phyloP scores from a whole-genome alignment of 768 basidiomycete species.

The Serendipita vermifera region DNA sequence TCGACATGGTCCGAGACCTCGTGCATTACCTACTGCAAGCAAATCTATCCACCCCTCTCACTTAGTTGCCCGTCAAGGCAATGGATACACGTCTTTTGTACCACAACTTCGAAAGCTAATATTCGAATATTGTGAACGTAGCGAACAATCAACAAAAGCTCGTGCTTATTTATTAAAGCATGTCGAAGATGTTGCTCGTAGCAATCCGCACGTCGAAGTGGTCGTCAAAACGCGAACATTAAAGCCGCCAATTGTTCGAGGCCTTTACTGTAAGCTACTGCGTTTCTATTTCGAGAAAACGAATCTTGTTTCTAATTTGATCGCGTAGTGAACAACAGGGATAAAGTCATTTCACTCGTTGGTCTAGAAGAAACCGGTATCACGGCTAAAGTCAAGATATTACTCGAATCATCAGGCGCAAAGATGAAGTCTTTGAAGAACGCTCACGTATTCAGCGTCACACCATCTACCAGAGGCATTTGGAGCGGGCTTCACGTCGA shows the following conservation, averaged over 20 bases:
- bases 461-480: slow-evolving; percentile 73
- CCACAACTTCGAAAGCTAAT: slow-evolving; percentile 77
- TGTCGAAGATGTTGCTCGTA: slow-evolving; percentile 48
- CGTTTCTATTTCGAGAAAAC: slow-evolving; percentile 10
- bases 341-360: slow-evolving; percentile 78
- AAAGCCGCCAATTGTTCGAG: slow-evolving; percentile 67
- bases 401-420: slow-evolving; percentile 77
- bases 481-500: slow-evolving; percentile 83
- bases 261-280: slow-evolving; percentile 55
- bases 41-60: slow-evolving; percentile 33
- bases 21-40: slow-evolving; percentile 5
- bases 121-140: slow-evolving; percentile 76
- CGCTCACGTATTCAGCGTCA: slow-evolving; percentile 58
- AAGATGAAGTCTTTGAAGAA: slow-evolving; percentile 72
- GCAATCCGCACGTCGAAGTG: slow-evolving; percentile 74
- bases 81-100: slow-evolving; percentile 61
- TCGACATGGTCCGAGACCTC: not conserved
- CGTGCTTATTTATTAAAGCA: slow-evolving; percentile 55
- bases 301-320: slow-evolving; percentile 14
- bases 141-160: slow-evolving; percentile 60
- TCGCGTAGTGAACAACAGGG: slow-evolving; percentile 63
- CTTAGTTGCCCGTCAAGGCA: slow-evolving; percentile 48
- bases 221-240: slow-evolving; percentile 65
- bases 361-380: slow-evolving; percentile 61
- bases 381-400: slow-evolving; percentile 62